Evolutionary conservation across 768 basidiomycete species (phyloP), one percentile per base, ranked within the genome.

Genomic region (Lepiota brunneoincarnata): DNA sequence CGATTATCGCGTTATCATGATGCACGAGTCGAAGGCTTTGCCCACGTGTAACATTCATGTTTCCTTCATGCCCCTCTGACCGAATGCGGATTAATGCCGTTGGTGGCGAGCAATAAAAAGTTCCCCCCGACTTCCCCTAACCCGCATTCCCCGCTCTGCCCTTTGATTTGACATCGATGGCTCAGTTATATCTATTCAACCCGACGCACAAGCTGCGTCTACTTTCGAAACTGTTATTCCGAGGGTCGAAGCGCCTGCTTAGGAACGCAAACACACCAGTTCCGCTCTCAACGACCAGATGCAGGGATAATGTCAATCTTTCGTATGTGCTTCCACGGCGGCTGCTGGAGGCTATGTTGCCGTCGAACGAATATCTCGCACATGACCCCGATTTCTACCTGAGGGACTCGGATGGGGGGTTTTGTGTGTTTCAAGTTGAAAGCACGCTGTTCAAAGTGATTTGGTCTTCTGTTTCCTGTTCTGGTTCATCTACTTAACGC

Each of bases 391-490:
- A 69, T 35, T 74, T 70, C 50, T 74, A 70, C 58, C 61, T 66
- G 46, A 61, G 64, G 23, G 69, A 68, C 15, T 61, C 58, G 5
- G 67, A 70, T 31, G 75, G 77, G 24, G 82, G 80, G n/a, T 80
- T 81, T 58, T 81, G 79, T 60, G 69, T 84, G n/a, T 75, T 88
- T 57, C 73, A 74, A 47, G 81, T 84, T 12, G 81, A 82, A 61
- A 75, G 79, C 60, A 81, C 78, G 6, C 61, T 87, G 51, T 87
- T 88, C 69, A 86, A 80, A 67, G 86, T 87, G 61, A 51, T 70
- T 59, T 39, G 38, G 15, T 35, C 18, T 40, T 55, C 23, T 21
- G 21, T n/a, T 40, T 41, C 26, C 41, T 12, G 6, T n/a, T 20
- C 9, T 45, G 37, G 41, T 51, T 36, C 34, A 21, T 31, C 49